Evolutionary conservation across 2,329 filamentous ascomycete genomes (phyloP), one percentile per base, ranked within the genome.

Genomic region (Huntiella omanensis): DNA sequence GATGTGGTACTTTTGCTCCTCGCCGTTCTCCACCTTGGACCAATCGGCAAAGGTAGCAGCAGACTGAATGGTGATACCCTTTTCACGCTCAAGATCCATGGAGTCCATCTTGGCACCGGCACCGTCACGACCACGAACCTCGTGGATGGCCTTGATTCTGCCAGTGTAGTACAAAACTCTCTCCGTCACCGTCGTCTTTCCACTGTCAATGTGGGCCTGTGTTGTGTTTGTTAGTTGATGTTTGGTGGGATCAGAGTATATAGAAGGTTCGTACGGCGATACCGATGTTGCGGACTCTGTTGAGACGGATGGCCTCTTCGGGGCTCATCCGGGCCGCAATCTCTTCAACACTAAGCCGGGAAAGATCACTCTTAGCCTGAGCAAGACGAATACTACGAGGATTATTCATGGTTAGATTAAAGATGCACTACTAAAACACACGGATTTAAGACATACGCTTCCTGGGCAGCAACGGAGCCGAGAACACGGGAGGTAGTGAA

Each of bases 51-150:
- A 98, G 1, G 91, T 98, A 17, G 91, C 91, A 8, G 91, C 91
- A 54, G 88, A 96, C 63, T 96, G 91, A 51, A 98, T 96, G 3
- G 91, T 98, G 58, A 98, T 96, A 28, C 91, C 91, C 53, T 91
- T 73, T 53, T 86, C 80, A 56, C 88, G 73, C 66, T 98, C 91
- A 54, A 98, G 70, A 56, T 98, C 91, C 91, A 98, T 98, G 19
- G 87, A 95, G 68, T 98, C 91, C 91, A 98, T 98, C 69, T 98
- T 98, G 51, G 91, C 91, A 53, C 91, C 91, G 36, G 95, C 86
- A 33, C 83, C 76, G 71, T 98, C 91, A 59, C 88, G 87, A 50
- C 86, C 86, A 58, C 91, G 77, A 38, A 98, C 91, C 65, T 98
- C 91, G 68, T 98, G 91, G 57, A 98, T 96, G 32, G 84, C 74